Evolutionary conservation across 441 rosid species (phyloP), one percentile per base, ranked within the genome.

Genomic region (Pelargonium exstipulatum): DNA sequence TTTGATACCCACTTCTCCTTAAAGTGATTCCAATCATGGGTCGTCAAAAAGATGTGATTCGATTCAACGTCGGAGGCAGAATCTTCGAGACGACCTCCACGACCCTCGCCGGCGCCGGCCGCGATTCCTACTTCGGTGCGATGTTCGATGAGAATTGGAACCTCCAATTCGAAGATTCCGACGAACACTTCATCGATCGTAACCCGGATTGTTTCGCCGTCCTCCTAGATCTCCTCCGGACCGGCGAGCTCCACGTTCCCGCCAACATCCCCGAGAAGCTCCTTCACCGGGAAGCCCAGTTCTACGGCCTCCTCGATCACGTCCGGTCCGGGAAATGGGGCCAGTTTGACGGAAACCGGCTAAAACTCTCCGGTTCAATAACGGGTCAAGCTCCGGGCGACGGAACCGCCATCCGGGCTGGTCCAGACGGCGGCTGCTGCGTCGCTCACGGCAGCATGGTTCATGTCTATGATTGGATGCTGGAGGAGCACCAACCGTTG

Each of bases 191-290:
- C 88, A 79, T 91, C 14, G 99, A 94, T 61, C 79, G 97, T 51
- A 94, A 87, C 83, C 88, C 97, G 0, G 91, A 91, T 64, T 94
- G 97, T 65, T 91, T 94, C 78, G 80, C 87, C 13, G 82, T 91
- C 17, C 91, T 94, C 70, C 96, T 94, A 43, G 96, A 94, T 79
- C 91, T 94, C 62, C 96, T 94, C 77, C 95, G 99, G n/a, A 88
- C 95, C 12, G 90, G 97, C 40, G 96, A 94, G 73, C 87, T 91
- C 46, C 73, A 85, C 83, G 64, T 90, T 57, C 96, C 97, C 0
- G 58, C 88, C 1, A 81, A 77, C 26, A 61, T 94, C 77, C 83
- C 97, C 0, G 95, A 90, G 49, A 82, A 89, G 45, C 88, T 86
- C 69, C 81, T 94, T 37, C 71, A 85, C 79, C 75, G 86, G 45